Conservation (phyloP, 768 basidiomycete species). For the Lyophyllum shimeji region DNA sequence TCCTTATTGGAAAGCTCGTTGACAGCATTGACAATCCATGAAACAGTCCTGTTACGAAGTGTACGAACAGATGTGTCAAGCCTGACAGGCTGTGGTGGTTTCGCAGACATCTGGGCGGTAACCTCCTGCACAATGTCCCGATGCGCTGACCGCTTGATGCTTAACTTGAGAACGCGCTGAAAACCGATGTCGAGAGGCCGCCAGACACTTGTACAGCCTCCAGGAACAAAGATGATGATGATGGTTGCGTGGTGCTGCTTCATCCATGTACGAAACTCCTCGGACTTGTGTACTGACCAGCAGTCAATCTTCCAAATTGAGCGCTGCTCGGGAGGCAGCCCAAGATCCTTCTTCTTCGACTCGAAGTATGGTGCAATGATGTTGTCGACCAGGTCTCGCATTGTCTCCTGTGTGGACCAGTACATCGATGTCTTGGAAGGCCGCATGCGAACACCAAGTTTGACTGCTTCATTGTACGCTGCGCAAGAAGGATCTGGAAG, state of each 20-base stretch:
- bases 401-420: conserved; percentile 26
- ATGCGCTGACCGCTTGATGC: conserved; percentile 30
- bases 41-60: conserved; percentile 3
- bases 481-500: conserved; percentile 17
- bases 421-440: conserved; percentile 22
- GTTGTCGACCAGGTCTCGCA: conserved; percentile 20
- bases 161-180: conserved; percentile 35
- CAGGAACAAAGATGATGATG: conserved; percentile 30
- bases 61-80: background rate
- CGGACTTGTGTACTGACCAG: conserved; percentile 32
- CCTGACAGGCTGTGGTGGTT: background rate
- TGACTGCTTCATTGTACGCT: conserved; percentile 19
- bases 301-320: conserved; percentile 21
- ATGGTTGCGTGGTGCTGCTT: conserved; percentile 23
- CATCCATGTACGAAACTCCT: conserved; percentile 31
- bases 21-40: conserved; percentile 4
- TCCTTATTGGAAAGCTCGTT: background rate
- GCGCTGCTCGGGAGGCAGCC: conserved; percentile 14
- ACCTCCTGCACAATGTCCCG: conserved; percentile 32
- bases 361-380: conserved; percentile 24
- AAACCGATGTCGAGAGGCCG: conserved; percentile 38
- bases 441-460: conserved; percentile 20
- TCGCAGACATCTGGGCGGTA: conserved; percentile 18
- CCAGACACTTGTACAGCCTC: conserved; percentile 29
- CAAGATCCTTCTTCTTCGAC: conserved; percentile 7